Evolutionary conservation across 2,329 filamentous ascomycete species (phyloP).

Genomic region (Orbilia quercus): DNA sequence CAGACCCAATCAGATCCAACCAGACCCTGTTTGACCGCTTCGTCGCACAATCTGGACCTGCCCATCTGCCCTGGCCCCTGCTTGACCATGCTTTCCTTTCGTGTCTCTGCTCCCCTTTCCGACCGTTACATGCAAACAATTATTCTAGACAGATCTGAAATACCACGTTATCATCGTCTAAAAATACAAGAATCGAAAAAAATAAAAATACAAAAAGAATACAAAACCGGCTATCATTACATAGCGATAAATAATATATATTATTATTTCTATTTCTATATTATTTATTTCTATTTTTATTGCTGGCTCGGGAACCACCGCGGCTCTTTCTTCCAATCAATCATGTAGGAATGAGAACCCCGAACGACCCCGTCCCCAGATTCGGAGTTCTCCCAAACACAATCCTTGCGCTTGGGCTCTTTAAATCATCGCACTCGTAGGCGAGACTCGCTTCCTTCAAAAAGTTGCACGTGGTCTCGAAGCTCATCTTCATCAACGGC

Average conservation of each 20-base stretch:
- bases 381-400: constrained; percentile 85
- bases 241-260: too few species aligned
- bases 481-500: constrained; percentile 98
- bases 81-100: neutral
- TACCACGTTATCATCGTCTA: constrained; percentile 6
- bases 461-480: constrained; percentile 95
- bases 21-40: neutral
- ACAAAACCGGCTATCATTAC: too few species aligned
- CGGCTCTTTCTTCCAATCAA: neutral
- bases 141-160: neutral
- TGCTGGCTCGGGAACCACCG: too few species aligned
- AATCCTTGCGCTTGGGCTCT: constrained; percentile 85
- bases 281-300: neutral
- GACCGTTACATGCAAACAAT: constrained; percentile 23
- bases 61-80: constrained; percentile 3
- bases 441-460: constrained; percentile 91
- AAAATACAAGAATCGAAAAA: neutral
- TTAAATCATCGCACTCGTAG: constrained; percentile 88
- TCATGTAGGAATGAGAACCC: constrained; percentile 41
- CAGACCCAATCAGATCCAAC: neutral
- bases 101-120: neutral
- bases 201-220: too few species aligned
- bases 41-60: constrained; percentile 8
- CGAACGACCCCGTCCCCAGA: constrained; percentile 77
- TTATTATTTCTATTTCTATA: too few species aligned